Evolutionary conservation across 495 filamentous ascomycete genomes (phyloP).

Genomic region (Annulohypoxylon maeteangense): DNA sequence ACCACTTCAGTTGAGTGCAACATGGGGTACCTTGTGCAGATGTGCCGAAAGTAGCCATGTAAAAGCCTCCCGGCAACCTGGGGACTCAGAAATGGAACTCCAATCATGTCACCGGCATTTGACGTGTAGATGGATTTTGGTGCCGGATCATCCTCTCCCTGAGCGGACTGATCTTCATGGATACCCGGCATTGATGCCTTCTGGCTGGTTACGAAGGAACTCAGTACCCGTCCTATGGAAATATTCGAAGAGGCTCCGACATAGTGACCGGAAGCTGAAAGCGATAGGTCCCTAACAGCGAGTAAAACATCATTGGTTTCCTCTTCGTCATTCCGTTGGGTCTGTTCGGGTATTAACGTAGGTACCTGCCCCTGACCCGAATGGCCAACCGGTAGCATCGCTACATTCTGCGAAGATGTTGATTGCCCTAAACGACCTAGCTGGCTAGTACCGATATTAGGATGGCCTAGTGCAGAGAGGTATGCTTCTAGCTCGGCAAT

Average conservation of each 20-base stretch:
- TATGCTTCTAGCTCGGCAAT: conserved; percentile 47
- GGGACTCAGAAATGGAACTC: conserved; percentile 39
- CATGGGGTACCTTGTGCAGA: conserved; percentile 46
- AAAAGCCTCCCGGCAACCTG: conserved; percentile 41
- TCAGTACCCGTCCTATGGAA: conserved; percentile 46
- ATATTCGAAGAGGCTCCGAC: conserved; percentile 45
- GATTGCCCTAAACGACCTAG: conserved; percentile 26
- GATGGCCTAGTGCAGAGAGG: conserved; percentile 38
- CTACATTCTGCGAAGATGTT: conserved; percentile 17
- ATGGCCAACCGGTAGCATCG: conserved; percentile 9
- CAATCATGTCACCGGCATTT: conserved; percentile 36
- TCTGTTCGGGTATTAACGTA: conserved; percentile 4
- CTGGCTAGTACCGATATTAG: conserved; percentile 32
- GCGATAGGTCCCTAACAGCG: conserved; percentile 42
- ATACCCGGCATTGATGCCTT: conserved; percentile 15
- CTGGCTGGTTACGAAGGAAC: conserved; percentile 44
- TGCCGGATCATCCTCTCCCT: conserved; percentile 40
- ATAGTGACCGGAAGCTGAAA: conserved; percentile 46
- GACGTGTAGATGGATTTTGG: conserved; percentile 44
- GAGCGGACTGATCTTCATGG: conserved; percentile 21
- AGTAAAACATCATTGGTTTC: conserved; percentile 42
- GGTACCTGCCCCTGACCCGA: conserved; percentile 1
- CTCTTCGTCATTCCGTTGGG: conserved; percentile 28
- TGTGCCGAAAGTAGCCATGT: conserved; percentile 46
- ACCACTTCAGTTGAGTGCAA: conserved; percentile 41